Percentiles rank a stretch among this genome's conserved stretches.
phyloP scores from a whole-genome alignment of 140 eudicot species.

The Cichorium intybus region DNA sequence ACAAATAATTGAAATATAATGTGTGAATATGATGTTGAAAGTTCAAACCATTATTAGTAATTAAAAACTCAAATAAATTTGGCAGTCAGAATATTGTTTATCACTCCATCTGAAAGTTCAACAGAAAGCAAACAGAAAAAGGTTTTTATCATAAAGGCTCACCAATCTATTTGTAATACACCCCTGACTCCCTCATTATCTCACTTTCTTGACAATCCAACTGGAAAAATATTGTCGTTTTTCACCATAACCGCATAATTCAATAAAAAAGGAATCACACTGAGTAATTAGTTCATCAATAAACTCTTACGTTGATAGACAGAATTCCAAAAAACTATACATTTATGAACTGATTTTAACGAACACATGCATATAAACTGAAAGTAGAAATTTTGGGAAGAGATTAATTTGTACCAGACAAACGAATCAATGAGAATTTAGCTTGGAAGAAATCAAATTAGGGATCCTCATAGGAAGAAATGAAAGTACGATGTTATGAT shows the following conservation, averaged over 20 bases:
- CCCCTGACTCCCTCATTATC: not conserved
- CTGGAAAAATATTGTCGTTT: not conserved
- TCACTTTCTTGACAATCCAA: not conserved
- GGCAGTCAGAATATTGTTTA: not conserved
- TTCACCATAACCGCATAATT: not conserved
- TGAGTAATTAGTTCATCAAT: not conserved
- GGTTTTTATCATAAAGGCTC: not conserved
- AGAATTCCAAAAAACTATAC: not conserved
- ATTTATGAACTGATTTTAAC: not conserved
- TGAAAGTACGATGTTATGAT: too few relatives aligned
- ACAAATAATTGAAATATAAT: not conserved
- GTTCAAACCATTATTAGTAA: not conserved
- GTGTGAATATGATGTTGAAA: not conserved
- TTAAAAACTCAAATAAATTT: not conserved
- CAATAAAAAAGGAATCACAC: conserved; percentile 2
- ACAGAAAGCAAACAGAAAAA: not conserved
- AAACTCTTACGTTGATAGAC: not conserved
- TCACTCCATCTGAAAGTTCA: too few relatives aligned
- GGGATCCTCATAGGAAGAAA: conserved; percentile 3
- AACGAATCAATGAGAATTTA: conserved; percentile 7
- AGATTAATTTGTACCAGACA: conserved; percentile 17
- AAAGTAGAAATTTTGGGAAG: not conserved
- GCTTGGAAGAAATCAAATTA: not conserved
- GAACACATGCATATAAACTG: not conserved
- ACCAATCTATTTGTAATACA: not conserved